Evolutionary conservation across 2,329 filamentous ascomycete genomes (phyloP).

Genomic region (Colletotrichum theobromicola): DNA sequence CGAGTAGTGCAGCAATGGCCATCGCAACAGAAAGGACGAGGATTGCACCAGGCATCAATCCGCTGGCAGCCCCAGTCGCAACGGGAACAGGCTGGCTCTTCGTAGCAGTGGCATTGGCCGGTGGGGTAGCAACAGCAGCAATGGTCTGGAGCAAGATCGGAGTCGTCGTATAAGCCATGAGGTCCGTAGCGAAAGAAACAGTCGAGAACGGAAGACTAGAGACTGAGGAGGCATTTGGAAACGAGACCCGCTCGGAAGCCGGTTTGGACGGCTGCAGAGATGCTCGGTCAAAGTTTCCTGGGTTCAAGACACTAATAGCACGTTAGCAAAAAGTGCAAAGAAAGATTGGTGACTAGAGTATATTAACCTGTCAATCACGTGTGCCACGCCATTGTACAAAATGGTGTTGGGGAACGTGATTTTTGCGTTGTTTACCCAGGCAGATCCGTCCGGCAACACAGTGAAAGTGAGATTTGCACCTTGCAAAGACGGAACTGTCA

Average conservation of each 20-base stretch:
- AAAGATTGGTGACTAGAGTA: accelerated
- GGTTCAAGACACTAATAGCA: constrained; percentile 27
- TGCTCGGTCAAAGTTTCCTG: constrained; percentile 28
- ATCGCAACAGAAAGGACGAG: neutral
- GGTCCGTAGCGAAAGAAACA: constrained; percentile 27
- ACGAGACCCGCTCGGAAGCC: constrained; percentile 30
- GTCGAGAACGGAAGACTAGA: constrained; percentile 29
- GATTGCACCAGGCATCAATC: neutral
- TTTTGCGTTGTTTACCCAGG: constrained; percentile 35
- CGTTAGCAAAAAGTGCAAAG: neutral
- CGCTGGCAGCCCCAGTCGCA: neutral
- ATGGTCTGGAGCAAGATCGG: constrained; percentile 31
- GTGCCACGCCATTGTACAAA: constrained; percentile 36
- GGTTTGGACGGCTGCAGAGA: constrained; percentile 26
- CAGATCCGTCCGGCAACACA: constrained; percentile 31
- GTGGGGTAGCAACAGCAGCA: constrained; percentile 24
- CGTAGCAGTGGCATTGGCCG: neutral
- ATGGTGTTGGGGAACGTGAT: constrained; percentile 35
- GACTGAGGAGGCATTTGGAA: constrained; percentile 27
- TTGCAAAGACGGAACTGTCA: constrained; percentile 27
- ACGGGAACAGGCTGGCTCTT: neutral
- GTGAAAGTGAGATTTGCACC: constrained; percentile 30
- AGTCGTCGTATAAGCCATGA: constrained; percentile 28
- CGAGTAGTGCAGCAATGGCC: neutral
- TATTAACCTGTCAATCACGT: constrained; percentile 33